A percentile compares a stretch with the other conserved stretches of the same genome.
Conservation (phyloP, 2,329 filamentous ascomycete species). For the Aspergillus hortae region DNA sequence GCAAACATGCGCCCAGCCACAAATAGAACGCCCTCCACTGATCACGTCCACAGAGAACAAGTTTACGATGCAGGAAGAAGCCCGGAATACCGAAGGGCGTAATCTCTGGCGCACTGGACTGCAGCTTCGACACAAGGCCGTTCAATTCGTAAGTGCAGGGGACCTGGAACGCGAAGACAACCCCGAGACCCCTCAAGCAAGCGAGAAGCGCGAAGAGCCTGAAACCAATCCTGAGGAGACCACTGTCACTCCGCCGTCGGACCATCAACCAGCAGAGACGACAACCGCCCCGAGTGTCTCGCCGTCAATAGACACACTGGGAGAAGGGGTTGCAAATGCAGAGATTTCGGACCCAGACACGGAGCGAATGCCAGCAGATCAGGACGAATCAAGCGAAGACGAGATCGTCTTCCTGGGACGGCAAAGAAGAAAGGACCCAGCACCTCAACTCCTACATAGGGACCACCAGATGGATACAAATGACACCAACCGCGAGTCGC, state of each 20-base stretch:
- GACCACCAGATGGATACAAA: neutral
- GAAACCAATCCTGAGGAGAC: neutral
- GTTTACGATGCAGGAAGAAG: conserved; percentile 55
- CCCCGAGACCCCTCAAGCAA: conserved; percentile 11
- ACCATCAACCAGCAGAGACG: neutral
- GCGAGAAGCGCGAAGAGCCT: neutral
- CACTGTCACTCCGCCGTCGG: neutral
- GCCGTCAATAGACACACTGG: conserved; percentile 10
- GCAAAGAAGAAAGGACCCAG: conserved; percentile 13
- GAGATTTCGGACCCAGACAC: conserved; percentile 4
- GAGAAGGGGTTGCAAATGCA: conserved; percentile 24
- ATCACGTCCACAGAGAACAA: neutral
- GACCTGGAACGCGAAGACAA: conserved; percentile 29
- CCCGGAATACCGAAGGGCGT: conserved; percentile 54
- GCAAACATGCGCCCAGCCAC: neutral
- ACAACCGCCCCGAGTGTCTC: neutral
- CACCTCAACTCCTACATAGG: neutral
- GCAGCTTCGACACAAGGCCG: conserved; percentile 53
- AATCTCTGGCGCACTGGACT: conserved; percentile 45
- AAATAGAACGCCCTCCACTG: neutral
- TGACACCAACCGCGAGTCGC: too few relatives aligned
- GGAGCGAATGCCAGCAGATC: conserved; percentile 32
- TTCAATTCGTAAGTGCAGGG: conserved; percentile 61
- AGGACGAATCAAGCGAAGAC: conserved; percentile 66
- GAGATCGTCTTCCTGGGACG: conserved; percentile 40